Conservation (phyloP, 2,329 filamentous ascomycete species). For the Epichloe bromicola region DNA sequence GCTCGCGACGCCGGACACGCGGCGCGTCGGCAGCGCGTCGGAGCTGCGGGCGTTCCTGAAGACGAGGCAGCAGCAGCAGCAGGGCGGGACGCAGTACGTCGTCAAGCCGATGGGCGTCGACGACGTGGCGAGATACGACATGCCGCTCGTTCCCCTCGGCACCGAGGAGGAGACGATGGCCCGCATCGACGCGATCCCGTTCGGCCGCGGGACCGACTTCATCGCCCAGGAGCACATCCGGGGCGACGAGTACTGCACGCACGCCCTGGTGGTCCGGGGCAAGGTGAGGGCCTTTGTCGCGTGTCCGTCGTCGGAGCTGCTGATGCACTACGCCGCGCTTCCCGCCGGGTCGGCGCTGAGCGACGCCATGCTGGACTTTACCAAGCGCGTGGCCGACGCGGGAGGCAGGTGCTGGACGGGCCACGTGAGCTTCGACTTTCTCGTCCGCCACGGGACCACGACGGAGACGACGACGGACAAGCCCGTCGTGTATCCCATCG, state of each 20-base stretch:
- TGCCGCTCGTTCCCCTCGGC: conserved; percentile 50
- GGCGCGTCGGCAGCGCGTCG: conserved; percentile 37
- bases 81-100: conserved; percentile 36
- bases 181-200: conserved; percentile 29
- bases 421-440: conserved; percentile 1
- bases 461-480: neutral
- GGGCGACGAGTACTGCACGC: conserved; percentile 56
- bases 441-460: neutral
- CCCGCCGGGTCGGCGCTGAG: conserved; percentile 39
- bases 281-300: conserved; percentile 53
- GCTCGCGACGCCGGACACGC: conserved; percentile 39
- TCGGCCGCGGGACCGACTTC: conserved; percentile 41
- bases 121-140: conserved; percentile 43
- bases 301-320: conserved; percentile 47
- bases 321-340: conserved; percentile 54
- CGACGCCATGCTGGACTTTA: conserved; percentile 51
- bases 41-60: conserved; percentile 41
- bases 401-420: conserved; percentile 22
- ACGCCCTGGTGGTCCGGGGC: conserved; percentile 53
- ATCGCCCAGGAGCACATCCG: conserved; percentile 51
- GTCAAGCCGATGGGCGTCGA: conserved; percentile 54
- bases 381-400: conserved; percentile 39
- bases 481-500: conserved; percentile 45
- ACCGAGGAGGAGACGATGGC: conserved; percentile 42
- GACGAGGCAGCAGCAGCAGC: neutral